Evolutionary conservation across 1,284 basidiomycete species (phyloP).

Genomic region (Phenoliferia sp.): DNA sequence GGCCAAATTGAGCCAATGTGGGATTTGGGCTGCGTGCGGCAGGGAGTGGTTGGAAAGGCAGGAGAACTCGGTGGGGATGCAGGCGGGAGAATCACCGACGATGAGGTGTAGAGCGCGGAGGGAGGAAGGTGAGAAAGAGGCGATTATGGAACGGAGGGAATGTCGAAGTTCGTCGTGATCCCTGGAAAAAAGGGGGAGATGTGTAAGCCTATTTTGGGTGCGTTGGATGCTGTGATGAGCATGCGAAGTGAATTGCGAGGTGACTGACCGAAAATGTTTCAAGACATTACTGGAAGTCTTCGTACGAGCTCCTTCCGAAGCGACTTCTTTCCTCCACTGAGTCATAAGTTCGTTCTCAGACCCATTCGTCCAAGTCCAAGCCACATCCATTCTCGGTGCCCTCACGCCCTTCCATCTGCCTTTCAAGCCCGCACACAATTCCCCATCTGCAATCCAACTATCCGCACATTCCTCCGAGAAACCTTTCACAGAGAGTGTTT

Average conservation of each 20-base stretch:
- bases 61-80: not conserved
- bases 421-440: constrained; percentile 1
- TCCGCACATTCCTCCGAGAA: constrained; percentile 14
- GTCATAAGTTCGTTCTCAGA: constrained; percentile 10
- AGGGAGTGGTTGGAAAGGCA: not conserved
- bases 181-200: not conserved
- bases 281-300: not conserved
- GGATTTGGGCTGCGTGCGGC: constrained; percentile 10
- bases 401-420: not conserved
- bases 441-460: constrained; percentile 2
- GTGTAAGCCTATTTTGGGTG: not conserved
- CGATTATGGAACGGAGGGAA: constrained; percentile 27
- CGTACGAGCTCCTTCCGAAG: not conserved
- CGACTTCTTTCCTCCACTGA: constrained; percentile 11
- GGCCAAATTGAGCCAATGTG: constrained; percentile 17
- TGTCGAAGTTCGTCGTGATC: constrained; percentile 33
- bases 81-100: constrained; percentile 14
- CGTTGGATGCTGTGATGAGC: too few species aligned
- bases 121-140: not conserved
- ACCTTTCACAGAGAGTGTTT: not conserved
- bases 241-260: not conserved
- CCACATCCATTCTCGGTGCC: constrained; percentile 7
- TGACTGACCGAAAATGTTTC: constrained; percentile 22
- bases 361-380: constrained; percentile 23
- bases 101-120: constrained; percentile 21